A percentile compares a stretch with the other conserved stretches of the same genome.
Conservation (phyloP, 1,284 basidiomycete species). For the Neonothopanus nambi region DNA sequence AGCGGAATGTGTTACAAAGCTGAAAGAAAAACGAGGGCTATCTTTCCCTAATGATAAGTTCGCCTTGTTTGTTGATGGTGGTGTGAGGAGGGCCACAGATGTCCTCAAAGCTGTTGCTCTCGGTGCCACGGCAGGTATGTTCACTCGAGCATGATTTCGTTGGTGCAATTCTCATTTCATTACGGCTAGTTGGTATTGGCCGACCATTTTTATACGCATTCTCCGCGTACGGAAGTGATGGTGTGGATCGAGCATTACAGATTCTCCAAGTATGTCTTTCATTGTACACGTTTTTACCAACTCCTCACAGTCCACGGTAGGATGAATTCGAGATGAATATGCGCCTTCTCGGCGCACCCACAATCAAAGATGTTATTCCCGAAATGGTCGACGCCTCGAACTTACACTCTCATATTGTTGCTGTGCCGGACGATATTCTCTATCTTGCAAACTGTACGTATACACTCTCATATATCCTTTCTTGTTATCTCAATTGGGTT, state of each 20-base stretch:
- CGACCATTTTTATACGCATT: conserved; percentile 90
- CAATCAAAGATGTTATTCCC: conserved; percentile 69
- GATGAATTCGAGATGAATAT: conserved; percentile 94
- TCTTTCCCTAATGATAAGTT: conserved; percentile 73
- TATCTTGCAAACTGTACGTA: conserved; percentile 79
- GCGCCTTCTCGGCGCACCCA: conserved; percentile 77
- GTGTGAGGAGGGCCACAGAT: conserved; percentile 88
- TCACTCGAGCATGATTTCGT: background rate
- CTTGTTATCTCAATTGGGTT: background rate
- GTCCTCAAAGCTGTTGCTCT: conserved; percentile 92
- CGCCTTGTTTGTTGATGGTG: conserved; percentile 90
- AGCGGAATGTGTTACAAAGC: conserved; percentile 79
- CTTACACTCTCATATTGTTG: conserved; percentile 60
- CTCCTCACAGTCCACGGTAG: conserved; percentile 37
- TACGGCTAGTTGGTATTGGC: conserved; percentile 63
- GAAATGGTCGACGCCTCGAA: conserved; percentile 87
- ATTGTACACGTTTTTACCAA: background rate
- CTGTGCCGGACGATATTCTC: conserved; percentile 70
- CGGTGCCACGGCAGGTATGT: conserved; percentile 83
- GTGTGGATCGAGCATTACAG: conserved; percentile 74
- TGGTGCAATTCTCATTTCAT: conserved; percentile 1
- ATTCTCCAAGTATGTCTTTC: conserved; percentile 66
- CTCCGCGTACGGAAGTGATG: conserved; percentile 85
- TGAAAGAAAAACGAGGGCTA: conserved; percentile 67
- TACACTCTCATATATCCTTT: conserved; percentile 19